Conservation (phyloP, 768 basidiomycete species). For the Pholiota molesta region DNA sequence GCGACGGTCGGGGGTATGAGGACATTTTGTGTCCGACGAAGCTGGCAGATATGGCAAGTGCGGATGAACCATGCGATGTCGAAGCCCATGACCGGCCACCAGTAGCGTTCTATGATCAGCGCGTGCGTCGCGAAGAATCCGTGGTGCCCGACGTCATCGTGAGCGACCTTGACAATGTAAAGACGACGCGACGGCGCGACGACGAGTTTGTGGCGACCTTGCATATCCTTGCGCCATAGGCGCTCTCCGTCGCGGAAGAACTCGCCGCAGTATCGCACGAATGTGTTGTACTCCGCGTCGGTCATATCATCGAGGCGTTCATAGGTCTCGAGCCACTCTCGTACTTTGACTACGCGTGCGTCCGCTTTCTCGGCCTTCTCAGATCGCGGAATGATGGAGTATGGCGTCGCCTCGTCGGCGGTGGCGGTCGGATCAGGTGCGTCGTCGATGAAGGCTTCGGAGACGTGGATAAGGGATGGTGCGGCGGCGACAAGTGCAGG, state of each 20-base stretch:
- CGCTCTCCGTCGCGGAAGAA: slow-evolving; percentile 19
- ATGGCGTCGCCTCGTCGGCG: too few relatives aligned
- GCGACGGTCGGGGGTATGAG: slow-evolving; percentile 26
- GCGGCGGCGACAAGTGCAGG: background rate
- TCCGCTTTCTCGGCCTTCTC: slow-evolving; percentile 9
- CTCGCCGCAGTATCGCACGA: slow-evolving; percentile 20
- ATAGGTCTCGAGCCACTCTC: slow-evolving; percentile 9
- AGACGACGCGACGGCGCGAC: slow-evolving; percentile 16
- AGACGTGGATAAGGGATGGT: background rate
- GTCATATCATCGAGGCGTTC: slow-evolving; percentile 11
- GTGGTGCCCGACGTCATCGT: slow-evolving; percentile 29
- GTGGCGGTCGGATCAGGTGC: too few relatives aligned
- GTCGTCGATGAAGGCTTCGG: background rate
- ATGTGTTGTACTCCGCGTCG: slow-evolving; percentile 17
- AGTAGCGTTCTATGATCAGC: slow-evolving; percentile 27
- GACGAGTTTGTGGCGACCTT: slow-evolving; percentile 26
- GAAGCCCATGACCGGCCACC: slow-evolving; percentile 30
- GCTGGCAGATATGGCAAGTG: slow-evolving; percentile 34
- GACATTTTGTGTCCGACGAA: slow-evolving; percentile 23
- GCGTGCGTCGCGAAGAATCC: slow-evolving; percentile 25
- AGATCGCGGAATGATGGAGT: slow-evolving; percentile 8
- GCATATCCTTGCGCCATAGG: slow-evolving; percentile 25
- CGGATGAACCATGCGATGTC: slow-evolving; percentile 28
- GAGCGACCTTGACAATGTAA: slow-evolving; percentile 19
- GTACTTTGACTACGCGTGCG: slow-evolving; percentile 11